Base-by-base conservation (phyloP, 768 basidiomycete species). In the Sporobolomyces phaffii region DNA sequence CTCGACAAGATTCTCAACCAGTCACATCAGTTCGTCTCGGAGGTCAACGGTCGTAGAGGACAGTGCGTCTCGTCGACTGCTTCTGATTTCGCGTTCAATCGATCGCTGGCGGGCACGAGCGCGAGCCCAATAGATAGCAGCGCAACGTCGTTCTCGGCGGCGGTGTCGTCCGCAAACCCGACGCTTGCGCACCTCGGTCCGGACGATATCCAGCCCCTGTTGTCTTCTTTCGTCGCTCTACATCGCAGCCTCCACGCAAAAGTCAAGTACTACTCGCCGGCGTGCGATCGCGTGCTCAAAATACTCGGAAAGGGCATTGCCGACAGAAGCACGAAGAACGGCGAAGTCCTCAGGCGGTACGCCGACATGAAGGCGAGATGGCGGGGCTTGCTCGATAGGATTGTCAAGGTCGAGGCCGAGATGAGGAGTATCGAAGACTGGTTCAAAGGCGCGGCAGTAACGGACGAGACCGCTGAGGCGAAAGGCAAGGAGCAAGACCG, bases 321-420 rank as follows among this genome's bases (percentile, higher is more conserved):
- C 62, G 92, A 96, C 70, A 85, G 93, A 61, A 87, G 91, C 8
- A 97, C 93, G 26, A 93, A 91, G 83, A 98, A 97, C 70, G 94
- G 94, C 1, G 94, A 97, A 79, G 91, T 91, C 38, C 79, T 98
- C 53, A 83, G 93, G 66, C 82, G 91, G 72, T 90, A 90, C 76
- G 87, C 88, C 3, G 93, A 96, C 74, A 90, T 90, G 68, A 87
- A 87, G 24, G 85, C 88, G 72, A 83, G 90, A 53, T 96, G 91
- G 91, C 83, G 83, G 67, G 85, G 83, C 70, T 80, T 96, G 38
- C 83, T 83, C 68, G 89, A 91, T 60, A 84, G 89, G 56, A 91
- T 96, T 72, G 75, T 82, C 26, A 81, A 88, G 62, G 89, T 90
- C 15, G 90, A 93, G 72, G 78, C 81, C 31, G 90, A 92, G 69